A percentile compares a stretch with the other conserved stretches of the same genome.
Conservation (phyloP, 108 stramenopile genomes). For the Cyclotella baltica region DNA sequence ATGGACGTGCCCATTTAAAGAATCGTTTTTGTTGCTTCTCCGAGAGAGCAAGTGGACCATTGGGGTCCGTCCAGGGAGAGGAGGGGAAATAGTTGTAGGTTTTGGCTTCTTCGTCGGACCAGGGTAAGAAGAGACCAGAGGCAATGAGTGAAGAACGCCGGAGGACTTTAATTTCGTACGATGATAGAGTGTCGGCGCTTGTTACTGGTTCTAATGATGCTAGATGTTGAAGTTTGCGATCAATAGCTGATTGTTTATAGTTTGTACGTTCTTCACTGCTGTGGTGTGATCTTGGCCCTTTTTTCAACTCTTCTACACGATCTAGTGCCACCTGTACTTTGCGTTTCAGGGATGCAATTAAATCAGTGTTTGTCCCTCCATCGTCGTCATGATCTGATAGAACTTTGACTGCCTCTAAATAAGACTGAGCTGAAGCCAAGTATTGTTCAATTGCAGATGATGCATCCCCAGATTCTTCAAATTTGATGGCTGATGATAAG, state of each 20-base stretch:
- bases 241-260: background rate
- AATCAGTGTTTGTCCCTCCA: constrained; percentile 16
- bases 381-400: constrained; percentile 26
- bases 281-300: background rate
- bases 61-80: constrained; percentile 59
- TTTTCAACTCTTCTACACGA: constrained; percentile 65
- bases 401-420: constrained; percentile 56
- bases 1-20: constrained; percentile 75
- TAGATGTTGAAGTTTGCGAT: background rate
- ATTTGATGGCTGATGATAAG: constrained; percentile 57
- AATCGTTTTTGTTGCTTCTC: constrained; percentile 66
- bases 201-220: constrained; percentile 18
- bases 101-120: constrained; percentile 75
- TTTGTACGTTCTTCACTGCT: constrained; percentile 14
- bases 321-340: constrained; percentile 59
- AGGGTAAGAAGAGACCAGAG: constrained; percentile 75
- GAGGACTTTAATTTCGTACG: constrained; percentile 71
- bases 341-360: constrained; percentile 50
- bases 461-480: constrained; percentile 53
- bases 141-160: constrained; percentile 65
- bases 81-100: constrained; percentile 35
- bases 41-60: constrained; percentile 64
- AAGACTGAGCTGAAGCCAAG: constrained; percentile 60
- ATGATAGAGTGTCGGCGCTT: constrained; percentile 42
- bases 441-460: constrained; percentile 54